These are phyloP conservation scores for Golubevia pallescens DNA, from an alignment of 1,284 basidiomycete genomes.

Conservation along the genomic window DNA sequence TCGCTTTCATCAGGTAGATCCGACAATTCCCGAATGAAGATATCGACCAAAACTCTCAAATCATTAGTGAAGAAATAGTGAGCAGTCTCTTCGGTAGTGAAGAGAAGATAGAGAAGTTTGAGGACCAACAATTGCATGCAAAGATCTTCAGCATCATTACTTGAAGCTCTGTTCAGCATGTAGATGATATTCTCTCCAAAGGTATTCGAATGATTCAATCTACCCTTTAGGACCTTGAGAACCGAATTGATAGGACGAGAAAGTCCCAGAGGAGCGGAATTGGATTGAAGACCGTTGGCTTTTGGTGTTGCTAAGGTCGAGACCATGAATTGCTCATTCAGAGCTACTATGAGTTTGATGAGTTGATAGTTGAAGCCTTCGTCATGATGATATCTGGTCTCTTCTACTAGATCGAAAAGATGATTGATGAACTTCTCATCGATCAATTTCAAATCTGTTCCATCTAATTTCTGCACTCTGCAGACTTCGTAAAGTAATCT, in stretches of 20 bases:
- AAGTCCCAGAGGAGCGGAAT: slow-evolving; percentile 5
- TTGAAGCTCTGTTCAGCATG: slow-evolving; percentile 86
- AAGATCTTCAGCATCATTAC: slow-evolving; percentile 74
- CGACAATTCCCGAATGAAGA: slow-evolving; percentile 87
- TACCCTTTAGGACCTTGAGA: slow-evolving; percentile 79
- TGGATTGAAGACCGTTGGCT: slow-evolving; percentile 16
- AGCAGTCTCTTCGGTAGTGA: slow-evolving; percentile 88
- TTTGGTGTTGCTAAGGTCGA: slow-evolving; percentile 65
- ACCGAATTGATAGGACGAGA: slow-evolving; percentile 73
- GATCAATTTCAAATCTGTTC: slow-evolving; percentile 64
- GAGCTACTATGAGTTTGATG: slow-evolving; percentile 87
- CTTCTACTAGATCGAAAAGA: slow-evolving; percentile 91
- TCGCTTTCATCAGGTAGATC: slow-evolving; percentile 92
- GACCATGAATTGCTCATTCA: slow-evolving; percentile 99
- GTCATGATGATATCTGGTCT: slow-evolving; percentile 83
- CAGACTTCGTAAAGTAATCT: slow-evolving; percentile 39
- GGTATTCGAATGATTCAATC: slow-evolving; percentile 83
- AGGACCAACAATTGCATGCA: slow-evolving; percentile 94
- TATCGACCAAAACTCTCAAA: slow-evolving; percentile 90
- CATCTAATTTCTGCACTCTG: slow-evolving; percentile 44
- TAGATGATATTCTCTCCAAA: slow-evolving; percentile 99
- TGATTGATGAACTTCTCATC: slow-evolving; percentile 84
- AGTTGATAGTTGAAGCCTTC: slow-evolving; percentile 92
- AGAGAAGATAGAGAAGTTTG: slow-evolving; percentile 92
- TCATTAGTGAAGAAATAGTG: slow-evolving; percentile 99